Evolutionary conservation across 257 asterid species (phyloP).

Genomic region (Paulownia fortunei): DNA sequence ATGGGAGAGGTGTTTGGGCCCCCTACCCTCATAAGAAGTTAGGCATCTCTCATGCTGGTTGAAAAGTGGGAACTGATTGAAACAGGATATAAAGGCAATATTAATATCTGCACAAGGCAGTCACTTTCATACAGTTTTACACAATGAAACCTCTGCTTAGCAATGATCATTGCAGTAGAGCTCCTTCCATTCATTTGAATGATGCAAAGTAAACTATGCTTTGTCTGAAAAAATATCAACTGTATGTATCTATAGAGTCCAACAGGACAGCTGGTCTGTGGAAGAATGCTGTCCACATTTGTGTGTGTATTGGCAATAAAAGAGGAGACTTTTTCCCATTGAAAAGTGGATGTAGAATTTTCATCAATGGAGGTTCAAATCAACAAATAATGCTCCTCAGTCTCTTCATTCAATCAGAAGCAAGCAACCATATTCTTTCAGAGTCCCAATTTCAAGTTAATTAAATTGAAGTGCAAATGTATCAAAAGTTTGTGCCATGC

Average conservation of each 20-base stretch:
- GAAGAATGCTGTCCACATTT: background rate
- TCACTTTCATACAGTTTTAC: conserved; percentile 42
- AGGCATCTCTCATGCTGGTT: conserved; percentile 43
- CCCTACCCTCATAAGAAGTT: conserved; percentile 42
- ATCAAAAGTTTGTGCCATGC: background rate
- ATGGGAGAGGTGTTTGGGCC: conserved; percentile 38
- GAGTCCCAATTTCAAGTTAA: background rate
- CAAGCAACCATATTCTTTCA: background rate
- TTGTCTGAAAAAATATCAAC: background rate
- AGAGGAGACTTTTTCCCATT: background rate
- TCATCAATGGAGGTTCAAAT: background rate
- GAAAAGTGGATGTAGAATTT: background rate
- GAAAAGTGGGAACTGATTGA: conserved; percentile 38
- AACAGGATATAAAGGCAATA: conserved; percentile 13
- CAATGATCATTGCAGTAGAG: conserved; percentile 2
- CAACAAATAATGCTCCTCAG: background rate
- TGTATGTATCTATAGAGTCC: background rate
- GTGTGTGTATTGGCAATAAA: background rate
- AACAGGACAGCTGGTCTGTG: conserved; percentile 3
- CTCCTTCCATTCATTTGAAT: background rate
- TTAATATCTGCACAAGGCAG: conserved; percentile 26
- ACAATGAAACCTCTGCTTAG: background rate
- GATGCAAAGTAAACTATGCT: conserved; percentile 21
- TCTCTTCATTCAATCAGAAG: background rate
- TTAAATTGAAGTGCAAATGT: background rate